phyloP scores from a whole-genome alignment of 345 rosid species.

The Acer negundo region DNA sequence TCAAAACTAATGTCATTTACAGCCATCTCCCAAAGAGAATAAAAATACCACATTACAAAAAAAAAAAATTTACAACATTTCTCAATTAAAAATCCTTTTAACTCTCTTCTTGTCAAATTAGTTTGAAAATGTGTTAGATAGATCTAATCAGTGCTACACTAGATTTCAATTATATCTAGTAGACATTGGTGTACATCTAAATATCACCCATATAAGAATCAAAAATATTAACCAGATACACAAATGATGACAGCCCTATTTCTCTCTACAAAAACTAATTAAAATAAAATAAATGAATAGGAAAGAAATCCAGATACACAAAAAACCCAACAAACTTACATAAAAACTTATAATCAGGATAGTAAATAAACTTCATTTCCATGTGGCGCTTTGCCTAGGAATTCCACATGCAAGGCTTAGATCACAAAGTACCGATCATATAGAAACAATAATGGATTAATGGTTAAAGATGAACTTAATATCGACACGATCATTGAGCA shows the following conservation, averaged over 20 bases:
- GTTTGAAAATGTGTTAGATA: not conserved
- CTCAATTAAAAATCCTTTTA: not conserved
- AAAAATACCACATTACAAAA: too few species aligned
- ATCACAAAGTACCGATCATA: too few species aligned
- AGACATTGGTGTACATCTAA: not conserved
- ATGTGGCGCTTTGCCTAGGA: too few species aligned
- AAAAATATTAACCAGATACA: not conserved
- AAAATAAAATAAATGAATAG: not conserved
- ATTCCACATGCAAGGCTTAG: too few species aligned
- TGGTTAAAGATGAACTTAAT: too few species aligned
- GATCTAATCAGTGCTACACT: not conserved
- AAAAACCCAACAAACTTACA: not conserved
- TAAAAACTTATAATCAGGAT: not conserved
- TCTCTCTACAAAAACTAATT: not conserved
- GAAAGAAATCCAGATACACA: not conserved
- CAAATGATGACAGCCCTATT: not conserved
- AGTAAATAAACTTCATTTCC: not conserved
- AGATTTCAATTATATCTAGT: too few species aligned
- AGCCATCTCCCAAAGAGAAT: not conserved
- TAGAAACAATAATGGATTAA: too few species aligned
- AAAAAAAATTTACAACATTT: not conserved
- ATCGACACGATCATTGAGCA: too few species aligned
- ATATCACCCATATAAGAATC: not conserved
- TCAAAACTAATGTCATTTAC: not conserved
- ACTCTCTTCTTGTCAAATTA: not conserved